Percentiles rank a stretch among this genome's conserved stretches.
These are phyloP conservation scores for Rhizopogon parksii DNA, from an alignment of 1,284 basidiomycete genomes.

Conservation along the genomic window DNA sequence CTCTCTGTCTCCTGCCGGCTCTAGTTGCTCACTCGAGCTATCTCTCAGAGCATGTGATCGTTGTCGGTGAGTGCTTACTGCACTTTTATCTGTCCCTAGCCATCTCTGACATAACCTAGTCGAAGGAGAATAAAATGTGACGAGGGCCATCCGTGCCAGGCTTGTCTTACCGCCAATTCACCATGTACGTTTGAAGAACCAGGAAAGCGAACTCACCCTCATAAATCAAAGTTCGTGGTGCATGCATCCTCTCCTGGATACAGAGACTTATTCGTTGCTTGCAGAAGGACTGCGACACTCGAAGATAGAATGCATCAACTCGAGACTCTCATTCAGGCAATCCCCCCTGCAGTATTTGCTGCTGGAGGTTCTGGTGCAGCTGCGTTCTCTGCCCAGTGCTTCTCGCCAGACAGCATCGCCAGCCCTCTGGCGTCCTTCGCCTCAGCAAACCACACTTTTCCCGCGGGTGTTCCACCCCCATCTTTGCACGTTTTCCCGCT, in stretches of 20 bases:
- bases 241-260: constrained; percentile 5
- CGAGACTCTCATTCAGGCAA: constrained; percentile 73
- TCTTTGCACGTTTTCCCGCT: constrained; percentile 68
- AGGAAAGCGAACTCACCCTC: constrained; percentile 73
- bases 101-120: constrained; percentile 31
- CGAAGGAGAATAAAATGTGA: constrained; percentile 77
- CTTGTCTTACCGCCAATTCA: constrained; percentile 69
- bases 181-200: constrained; percentile 79
- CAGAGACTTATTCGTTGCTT: not conserved
- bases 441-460: constrained; percentile 37
- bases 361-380: constrained; percentile 38
- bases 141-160: constrained; percentile 79
- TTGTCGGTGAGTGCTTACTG: constrained; percentile 56
- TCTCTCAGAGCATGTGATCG: constrained; percentile 69
- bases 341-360: constrained; percentile 70
- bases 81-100: not conserved
- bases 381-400: constrained; percentile 25
- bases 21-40: constrained; percentile 7
- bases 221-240: constrained; percentile 68
- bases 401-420: constrained; percentile 25
- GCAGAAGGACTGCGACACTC: constrained; percentile 66
- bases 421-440: constrained; percentile 54
- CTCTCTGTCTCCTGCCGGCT: not conserved
- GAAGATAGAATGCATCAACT: constrained; percentile 82
- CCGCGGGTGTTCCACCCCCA: constrained; percentile 67